phyloP scores from a whole-genome alignment of 1,284 basidiomycete genomes.

The Cerioporus squamosus region DNA sequence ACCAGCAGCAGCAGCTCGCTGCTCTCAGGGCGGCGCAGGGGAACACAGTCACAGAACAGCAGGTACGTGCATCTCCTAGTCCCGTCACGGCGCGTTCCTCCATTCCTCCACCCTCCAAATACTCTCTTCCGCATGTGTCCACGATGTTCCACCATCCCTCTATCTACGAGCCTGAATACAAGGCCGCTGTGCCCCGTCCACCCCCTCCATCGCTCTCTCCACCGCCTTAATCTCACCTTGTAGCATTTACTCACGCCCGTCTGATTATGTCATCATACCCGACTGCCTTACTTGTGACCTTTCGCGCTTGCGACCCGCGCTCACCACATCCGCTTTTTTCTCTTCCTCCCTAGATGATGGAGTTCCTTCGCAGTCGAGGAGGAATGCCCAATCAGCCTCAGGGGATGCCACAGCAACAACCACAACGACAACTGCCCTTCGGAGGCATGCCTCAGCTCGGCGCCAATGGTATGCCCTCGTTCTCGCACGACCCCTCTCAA shows the following conservation, averaged over 20 bases:
- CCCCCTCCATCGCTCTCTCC: conserved; percentile 22
- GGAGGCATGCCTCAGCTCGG: conserved; percentile 13
- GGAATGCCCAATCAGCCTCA: conserved; percentile 4
- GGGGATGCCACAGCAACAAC: conserved; percentile 16
- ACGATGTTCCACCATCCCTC: too few relatives aligned
- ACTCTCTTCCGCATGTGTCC: neutral
- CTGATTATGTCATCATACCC: conserved; percentile 28
- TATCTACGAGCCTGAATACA: too few relatives aligned
- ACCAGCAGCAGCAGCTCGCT: conserved; percentile 33
- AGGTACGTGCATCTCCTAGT: conserved; percentile 20
- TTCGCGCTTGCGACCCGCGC: conserved; percentile 4
- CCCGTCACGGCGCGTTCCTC: conserved; percentile 2
- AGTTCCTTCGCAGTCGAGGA: conserved; percentile 12
- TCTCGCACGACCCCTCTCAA: conserved; percentile 20
- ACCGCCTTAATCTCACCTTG: conserved; percentile 25
- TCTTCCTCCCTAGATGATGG: conserved; percentile 15
- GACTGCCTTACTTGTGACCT: conserved; percentile 10
- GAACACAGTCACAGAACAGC: conserved; percentile 7
- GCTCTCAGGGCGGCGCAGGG: neutral
- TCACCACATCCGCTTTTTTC: neutral
- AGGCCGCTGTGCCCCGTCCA: neutral
- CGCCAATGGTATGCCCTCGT: conserved; percentile 15
- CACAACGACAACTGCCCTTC: conserved; percentile 11
- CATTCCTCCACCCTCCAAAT: neutral
- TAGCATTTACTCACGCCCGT: conserved; percentile 28